A percentile compares a stretch with the other conserved stretches of the same genome.
Evolutionary conservation across 768 basidiomycete genomes (phyloP).

Genomic region (Termitomyces sp.): DNA sequence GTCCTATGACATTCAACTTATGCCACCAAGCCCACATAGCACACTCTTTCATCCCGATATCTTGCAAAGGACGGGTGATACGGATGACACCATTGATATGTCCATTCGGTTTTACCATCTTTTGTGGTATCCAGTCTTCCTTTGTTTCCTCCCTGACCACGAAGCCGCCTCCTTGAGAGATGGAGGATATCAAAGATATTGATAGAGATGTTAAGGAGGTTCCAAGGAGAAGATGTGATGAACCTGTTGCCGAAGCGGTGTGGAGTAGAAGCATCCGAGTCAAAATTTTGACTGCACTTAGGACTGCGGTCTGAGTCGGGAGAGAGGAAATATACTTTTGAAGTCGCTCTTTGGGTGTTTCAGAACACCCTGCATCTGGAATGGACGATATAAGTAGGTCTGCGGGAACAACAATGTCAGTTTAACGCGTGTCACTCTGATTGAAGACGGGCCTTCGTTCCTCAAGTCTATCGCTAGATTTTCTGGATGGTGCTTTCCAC

Average conservation of each 20-base stretch:
- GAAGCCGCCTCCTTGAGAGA: conserved; percentile 75
- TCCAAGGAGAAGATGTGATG: conserved; percentile 78
- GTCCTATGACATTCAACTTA: conserved; percentile 44
- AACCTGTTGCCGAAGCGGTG: conserved; percentile 48
- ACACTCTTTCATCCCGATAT: conserved; percentile 76
- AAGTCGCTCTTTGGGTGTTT: conserved; percentile 25
- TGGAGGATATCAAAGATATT: conserved; percentile 64
- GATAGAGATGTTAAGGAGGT: conserved; percentile 77
- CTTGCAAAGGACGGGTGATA: conserved; percentile 63
- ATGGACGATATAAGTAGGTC: conserved; percentile 25
- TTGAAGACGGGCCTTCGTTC: conserved; percentile 39
- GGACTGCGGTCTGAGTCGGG: conserved; percentile 70
- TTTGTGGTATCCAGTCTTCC: conserved; percentile 57
- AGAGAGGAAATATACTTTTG: conserved; percentile 55
- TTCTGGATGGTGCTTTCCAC: conserved; percentile 20
- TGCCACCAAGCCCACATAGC: conserved; percentile 76
- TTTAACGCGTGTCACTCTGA: neutral
- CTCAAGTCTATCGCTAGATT: conserved; percentile 41
- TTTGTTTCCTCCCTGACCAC: conserved; percentile 60
- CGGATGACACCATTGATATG: conserved; percentile 28
- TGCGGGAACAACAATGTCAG: conserved; percentile 9
- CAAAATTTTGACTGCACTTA: conserved; percentile 51
- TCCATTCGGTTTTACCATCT: conserved; percentile 4
- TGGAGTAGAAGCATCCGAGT: conserved; percentile 66
- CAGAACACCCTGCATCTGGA: conserved; percentile 7